Percentiles rank a stretch among this genome's conserved stretches.
These are phyloP conservation scores for Aspergillus fumigatus DNA, from an alignment of 2,329 filamentous ascomycete genomes.

Conservation along the genomic window DNA sequence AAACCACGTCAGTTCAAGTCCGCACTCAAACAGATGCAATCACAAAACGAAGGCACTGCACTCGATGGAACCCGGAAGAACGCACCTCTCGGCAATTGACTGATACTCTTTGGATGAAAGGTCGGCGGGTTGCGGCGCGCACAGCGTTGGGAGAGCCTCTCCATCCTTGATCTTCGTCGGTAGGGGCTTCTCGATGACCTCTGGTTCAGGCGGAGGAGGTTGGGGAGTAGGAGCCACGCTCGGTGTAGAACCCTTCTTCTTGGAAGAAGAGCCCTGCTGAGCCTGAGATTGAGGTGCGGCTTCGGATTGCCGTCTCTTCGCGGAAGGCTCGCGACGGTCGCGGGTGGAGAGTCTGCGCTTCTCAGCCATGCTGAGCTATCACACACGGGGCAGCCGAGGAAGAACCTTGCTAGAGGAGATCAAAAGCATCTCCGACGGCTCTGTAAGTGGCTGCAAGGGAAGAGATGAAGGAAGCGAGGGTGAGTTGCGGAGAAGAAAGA, in stretches of 20 bases:
- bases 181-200: conserved; percentile 38
- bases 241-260: conserved; percentile 34
- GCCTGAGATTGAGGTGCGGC: conserved; percentile 30
- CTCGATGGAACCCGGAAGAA: background rate
- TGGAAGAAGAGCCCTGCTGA: conserved; percentile 15
- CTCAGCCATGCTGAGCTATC: conserved; percentile 30
- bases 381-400: background rate
- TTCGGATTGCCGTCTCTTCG: conserved; percentile 41
- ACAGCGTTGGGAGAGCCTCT: conserved; percentile 51
- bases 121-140: conserved; percentile 45
- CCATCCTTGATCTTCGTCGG: conserved; percentile 52
- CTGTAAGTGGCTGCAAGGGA: background rate
- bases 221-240: conserved; percentile 19
- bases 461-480: background rate
- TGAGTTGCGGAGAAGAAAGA: background rate
- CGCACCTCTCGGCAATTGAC: conserved; percentile 53
- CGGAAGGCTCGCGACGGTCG: conserved; percentile 41
- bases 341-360: conserved; percentile 42
- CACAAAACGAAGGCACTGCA: background rate
- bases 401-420: background rate
- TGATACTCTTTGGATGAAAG: conserved; percentile 54
- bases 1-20: background rate
- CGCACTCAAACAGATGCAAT: background rate
- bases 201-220: conserved; percentile 24
- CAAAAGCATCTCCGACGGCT: conserved; percentile 4